Conservation (phyloP, 805 yeast species). For the Starmerella geochares region DNA sequence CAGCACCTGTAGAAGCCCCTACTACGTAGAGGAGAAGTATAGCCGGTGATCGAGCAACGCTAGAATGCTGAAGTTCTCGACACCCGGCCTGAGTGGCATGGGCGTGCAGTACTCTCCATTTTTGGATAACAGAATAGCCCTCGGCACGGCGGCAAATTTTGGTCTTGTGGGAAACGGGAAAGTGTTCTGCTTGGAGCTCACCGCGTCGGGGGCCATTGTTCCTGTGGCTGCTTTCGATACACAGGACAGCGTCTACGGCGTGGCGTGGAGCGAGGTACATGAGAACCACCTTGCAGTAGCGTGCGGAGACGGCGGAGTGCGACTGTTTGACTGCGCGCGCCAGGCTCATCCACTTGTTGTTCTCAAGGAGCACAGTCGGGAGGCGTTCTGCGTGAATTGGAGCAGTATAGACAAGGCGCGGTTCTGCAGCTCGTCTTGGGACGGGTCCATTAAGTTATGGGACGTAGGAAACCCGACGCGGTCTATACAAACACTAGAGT, state of each 20-base stretch:
- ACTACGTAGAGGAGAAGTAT: no score
- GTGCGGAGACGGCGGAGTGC: conserved; percentile 82
- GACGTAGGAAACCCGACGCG: conserved; percentile 20
- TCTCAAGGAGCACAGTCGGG: conserved; percentile 59
- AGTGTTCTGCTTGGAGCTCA: conserved; percentile 58
- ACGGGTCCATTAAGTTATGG: conserved; percentile 63
- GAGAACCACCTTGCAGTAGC: conserved; percentile 78
- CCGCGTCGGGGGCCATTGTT: conserved; percentile 50
- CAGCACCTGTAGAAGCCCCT: conserved; percentile 20
- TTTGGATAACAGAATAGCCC: conserved; percentile 79
- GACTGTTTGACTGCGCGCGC: conserved; percentile 63
- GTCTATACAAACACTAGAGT: conserved; percentile 13
- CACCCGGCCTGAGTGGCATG: conserved; percentile 77
- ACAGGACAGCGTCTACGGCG: conserved; percentile 83
- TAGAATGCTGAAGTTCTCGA: conserved; percentile 61
- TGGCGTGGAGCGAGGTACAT: conserved; percentile 83
- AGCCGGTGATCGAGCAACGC: no score
- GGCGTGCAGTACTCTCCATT: conserved; percentile 84
- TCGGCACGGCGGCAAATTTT: conserved; percentile 82
- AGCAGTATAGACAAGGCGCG: conserved; percentile 54
- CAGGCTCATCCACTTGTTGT: conserved; percentile 27
- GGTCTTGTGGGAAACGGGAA: conserved; percentile 93
- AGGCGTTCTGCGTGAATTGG: conserved; percentile 68
- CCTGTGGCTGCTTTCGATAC: conserved; percentile 63
- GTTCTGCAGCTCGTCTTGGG: conserved; percentile 84